Conservation (phyloP, 305 asterid genomes). For the Solanum hybrid region DNA sequence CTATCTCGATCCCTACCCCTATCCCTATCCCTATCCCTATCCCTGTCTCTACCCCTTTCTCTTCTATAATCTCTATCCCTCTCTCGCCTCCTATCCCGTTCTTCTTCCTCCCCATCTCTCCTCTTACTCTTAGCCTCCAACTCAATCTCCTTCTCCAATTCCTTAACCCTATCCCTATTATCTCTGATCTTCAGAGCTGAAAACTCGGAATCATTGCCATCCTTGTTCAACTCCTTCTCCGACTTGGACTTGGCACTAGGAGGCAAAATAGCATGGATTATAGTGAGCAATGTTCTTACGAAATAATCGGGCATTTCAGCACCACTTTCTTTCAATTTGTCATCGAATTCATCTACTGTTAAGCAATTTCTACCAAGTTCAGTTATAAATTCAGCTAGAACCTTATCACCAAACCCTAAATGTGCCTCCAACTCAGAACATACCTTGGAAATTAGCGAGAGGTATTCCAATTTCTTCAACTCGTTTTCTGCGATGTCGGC, state of each 20-base stretch:
- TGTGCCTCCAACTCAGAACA: conserved; percentile 74
- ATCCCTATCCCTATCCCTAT: conserved; percentile 17
- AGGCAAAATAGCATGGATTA: conserved; percentile 76
- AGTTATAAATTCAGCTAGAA: conserved; percentile 70
- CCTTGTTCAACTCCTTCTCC: conserved; percentile 28
- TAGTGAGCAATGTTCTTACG: conserved; percentile 64
- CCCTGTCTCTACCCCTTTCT: conserved; percentile 16
- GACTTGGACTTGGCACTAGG: neutral
- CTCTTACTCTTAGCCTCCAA: conserved; percentile 21
- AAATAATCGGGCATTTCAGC: conserved; percentile 88
- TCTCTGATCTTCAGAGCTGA: conserved; percentile 61
- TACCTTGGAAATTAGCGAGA: conserved; percentile 72
- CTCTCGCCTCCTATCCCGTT: conserved; percentile 18
- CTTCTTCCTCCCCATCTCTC: conserved; percentile 13
- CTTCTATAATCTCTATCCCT: conserved; percentile 13
- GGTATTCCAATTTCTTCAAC: conserved; percentile 61
- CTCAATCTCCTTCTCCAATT: conserved; percentile 62
- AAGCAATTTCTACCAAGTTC: conserved; percentile 58
- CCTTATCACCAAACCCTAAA: conserved; percentile 59
- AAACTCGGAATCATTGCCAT: conserved; percentile 25
- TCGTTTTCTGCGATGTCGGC: conserved; percentile 6
- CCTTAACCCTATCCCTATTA: conserved; percentile 60
- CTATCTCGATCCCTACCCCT: conserved; percentile 13
- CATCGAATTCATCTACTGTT: conserved; percentile 51
- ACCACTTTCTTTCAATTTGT: conserved; percentile 49